Percentiles rank a stretch among this genome's conserved stretches.
phyloP scores from a whole-genome alignment of 192 early-diverging fungal species.

The Linnemannia schmuckeri region DNA sequence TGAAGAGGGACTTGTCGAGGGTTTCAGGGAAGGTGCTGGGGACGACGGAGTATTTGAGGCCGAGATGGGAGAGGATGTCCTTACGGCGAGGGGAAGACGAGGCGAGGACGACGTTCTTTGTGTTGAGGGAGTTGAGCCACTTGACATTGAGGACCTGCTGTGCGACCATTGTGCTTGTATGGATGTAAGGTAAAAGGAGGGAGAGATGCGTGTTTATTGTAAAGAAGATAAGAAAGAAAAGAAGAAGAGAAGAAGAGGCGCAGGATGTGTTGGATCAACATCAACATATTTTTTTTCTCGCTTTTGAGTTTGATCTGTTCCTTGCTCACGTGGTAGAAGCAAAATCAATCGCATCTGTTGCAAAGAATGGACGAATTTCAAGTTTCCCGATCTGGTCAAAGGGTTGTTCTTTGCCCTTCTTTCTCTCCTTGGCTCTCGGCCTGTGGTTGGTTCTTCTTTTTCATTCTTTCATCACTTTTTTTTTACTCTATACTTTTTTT shows the following conservation, averaged over 20 bases:
- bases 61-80: slow-evolving; percentile 75
- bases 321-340: neutral
- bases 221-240: neutral
- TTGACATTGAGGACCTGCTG: slow-evolving; percentile 41
- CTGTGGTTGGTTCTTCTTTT: neutral
- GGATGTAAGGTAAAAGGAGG: neutral
- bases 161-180: slow-evolving; percentile 20
- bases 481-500: neutral
- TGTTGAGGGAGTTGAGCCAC: slow-evolving; percentile 53
- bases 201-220: neutral
- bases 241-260: neutral
- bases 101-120: slow-evolving; percentile 76
- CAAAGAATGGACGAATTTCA: neutral
- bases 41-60: slow-evolving; percentile 72
- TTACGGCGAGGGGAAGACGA: slow-evolving; percentile 86
- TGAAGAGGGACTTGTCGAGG: slow-evolving; percentile 76
- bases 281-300: neutral
- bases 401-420: neutral
- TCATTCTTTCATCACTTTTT: slow-evolving; percentile 1
- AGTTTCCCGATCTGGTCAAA: neutral
- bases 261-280: neutral
- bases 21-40: slow-evolving; percentile 85
- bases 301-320: neutral
- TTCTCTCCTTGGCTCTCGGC: neutral
- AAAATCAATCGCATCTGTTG: neutral